A percentile compares a stretch with the other conserved stretches of the same genome.
Evolutionary conservation across 352 stramenopile genomes (phyloP).

Genomic region (Aphanomyces astaci): DNA sequence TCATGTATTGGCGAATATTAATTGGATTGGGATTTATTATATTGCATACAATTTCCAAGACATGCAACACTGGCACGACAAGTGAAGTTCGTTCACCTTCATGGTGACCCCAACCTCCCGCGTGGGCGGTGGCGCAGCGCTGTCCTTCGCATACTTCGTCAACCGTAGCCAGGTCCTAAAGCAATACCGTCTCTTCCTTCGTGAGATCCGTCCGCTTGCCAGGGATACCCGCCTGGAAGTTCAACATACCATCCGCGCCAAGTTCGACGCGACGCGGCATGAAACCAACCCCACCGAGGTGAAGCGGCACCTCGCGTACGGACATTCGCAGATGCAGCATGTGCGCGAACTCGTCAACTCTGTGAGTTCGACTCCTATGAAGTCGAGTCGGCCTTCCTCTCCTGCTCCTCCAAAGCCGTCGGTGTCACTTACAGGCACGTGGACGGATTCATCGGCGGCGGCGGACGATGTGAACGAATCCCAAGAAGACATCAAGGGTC

Average conservation of each 20-base stretch:
- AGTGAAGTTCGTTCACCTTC: background rate
- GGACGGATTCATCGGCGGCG: background rate
- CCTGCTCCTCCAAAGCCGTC: no score
- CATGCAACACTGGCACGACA: background rate
- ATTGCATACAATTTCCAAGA: background rate
- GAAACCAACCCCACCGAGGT: background rate
- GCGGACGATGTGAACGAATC: constrained; percentile 13
- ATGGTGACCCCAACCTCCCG: background rate
- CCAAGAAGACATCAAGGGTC: constrained; percentile 18
- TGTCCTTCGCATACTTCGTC: constrained; percentile 20
- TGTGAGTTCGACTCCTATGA: background rate
- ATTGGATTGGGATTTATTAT: background rate
- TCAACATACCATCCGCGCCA: constrained; percentile 19
- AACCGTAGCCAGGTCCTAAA: constrained; percentile 23
- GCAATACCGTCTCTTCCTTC: constrained; percentile 22
- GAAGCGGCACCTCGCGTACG: constrained; percentile 16
- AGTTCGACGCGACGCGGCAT: constrained; percentile 12
- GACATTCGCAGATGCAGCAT: constrained; percentile 16
- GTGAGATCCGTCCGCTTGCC: constrained; percentile 9
- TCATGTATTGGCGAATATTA: no score
- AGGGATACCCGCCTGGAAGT: constrained; percentile 2
- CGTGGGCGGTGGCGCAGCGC: background rate
- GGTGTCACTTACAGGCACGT: background rate
- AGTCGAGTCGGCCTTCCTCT: background rate
- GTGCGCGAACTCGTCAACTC: constrained; percentile 22